Conservation (phyloP, 768 basidiomycete species). For the Asterophora lycoperdoides region DNA sequence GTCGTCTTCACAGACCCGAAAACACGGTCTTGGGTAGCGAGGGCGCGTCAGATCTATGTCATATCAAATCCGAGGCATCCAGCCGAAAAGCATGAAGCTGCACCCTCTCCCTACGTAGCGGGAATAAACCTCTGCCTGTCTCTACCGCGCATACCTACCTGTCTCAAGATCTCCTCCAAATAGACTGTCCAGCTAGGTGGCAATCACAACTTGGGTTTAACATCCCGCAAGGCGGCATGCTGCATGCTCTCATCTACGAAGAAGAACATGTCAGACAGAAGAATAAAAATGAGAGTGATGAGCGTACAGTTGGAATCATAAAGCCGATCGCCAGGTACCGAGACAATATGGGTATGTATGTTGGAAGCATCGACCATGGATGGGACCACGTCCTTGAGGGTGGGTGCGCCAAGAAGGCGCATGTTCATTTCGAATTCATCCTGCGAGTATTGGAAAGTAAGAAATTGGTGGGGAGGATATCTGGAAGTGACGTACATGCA, state of each 20-base stretch:
- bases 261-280: not conserved
- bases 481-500: conserved; percentile 46
- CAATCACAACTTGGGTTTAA: conserved; percentile 13
- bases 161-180: no score
- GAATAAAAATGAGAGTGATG: not conserved
- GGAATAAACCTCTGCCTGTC: no score
- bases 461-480: not conserved
- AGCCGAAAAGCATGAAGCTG: no score
- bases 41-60: no score
- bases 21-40: no score
- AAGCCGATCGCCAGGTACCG: conserved; percentile 69
- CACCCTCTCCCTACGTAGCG: no score
- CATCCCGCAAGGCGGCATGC: conserved; percentile 24
- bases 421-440: conserved; percentile 99
- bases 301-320: conserved; percentile 79
- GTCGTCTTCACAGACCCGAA: conserved; percentile 2
- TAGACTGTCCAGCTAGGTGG: no score
- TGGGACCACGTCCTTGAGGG: conserved; percentile 72
- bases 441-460: conserved; percentile 33
- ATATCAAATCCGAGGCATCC: no score
- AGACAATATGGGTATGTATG: conserved; percentile 58
- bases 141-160: no score
- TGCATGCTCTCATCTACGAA: conserved; percentile 34
- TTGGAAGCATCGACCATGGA: conserved; percentile 87
- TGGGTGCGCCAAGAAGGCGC: conserved; percentile 83